Evolutionary conservation across 352 stramenopile genomes (phyloP).

Genomic region (Thraustochytrium striatum): DNA sequence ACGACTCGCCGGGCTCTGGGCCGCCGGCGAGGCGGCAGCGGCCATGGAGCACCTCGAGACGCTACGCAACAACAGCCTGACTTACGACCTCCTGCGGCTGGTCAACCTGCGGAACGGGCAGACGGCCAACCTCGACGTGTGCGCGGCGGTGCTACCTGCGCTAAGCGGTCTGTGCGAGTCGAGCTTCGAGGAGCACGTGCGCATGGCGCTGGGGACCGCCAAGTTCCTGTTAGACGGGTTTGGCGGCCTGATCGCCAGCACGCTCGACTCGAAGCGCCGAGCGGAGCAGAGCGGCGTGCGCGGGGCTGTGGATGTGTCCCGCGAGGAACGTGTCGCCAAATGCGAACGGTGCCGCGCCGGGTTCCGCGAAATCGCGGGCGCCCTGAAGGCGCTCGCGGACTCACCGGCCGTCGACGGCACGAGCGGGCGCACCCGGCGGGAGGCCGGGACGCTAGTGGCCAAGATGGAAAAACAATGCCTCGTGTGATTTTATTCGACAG

Average conservation of each 20-base stretch:
- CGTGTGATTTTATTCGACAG: no score
- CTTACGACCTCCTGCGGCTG: conserved; percentile 29
- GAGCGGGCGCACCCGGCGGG: not conserved
- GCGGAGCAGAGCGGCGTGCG: not conserved
- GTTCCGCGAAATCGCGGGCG: not conserved
- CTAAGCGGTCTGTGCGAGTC: not conserved
- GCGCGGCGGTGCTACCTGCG: conserved; percentile 6
- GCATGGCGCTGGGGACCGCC: not conserved
- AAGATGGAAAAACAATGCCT: conserved; percentile 32
- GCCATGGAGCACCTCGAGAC: conserved; percentile 19
- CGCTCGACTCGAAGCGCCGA: not conserved
- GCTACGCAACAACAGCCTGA: not conserved
- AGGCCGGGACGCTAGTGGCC: conserved; percentile 1
- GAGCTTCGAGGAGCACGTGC: conserved; percentile 18
- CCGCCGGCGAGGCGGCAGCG: not conserved
- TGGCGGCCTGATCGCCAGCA: not conserved
- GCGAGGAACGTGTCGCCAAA: conserved; percentile 27
- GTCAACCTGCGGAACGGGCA: conserved; percentile 34
- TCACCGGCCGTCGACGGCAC: conserved; percentile 6
- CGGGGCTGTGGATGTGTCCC: conserved; percentile 28
- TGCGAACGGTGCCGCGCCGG: conserved; percentile 2
- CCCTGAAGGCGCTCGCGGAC: not conserved
- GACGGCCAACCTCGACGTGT: conserved; percentile 12
- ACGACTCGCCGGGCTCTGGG: not conserved
- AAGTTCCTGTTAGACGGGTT: conserved; percentile 46